Percentiles rank a stretch among this genome's conserved stretches.
Evolutionary conservation across 768 basidiomycete species (phyloP).

Genomic region (Rhodotorula graminis): DNA sequence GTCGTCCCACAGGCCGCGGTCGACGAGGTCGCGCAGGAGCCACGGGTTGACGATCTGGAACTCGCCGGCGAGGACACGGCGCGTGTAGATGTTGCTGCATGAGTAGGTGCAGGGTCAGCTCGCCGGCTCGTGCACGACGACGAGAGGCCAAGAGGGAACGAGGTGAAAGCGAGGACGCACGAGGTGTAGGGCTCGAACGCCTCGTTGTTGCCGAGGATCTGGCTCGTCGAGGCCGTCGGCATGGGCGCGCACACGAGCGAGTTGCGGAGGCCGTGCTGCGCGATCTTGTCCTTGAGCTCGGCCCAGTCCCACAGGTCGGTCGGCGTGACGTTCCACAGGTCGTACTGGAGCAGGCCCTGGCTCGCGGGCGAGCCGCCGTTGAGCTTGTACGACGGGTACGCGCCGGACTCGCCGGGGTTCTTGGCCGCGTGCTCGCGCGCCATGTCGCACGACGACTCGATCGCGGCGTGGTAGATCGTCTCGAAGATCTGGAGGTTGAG

Average conservation of each 20-base stretch:
- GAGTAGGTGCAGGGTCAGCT: neutral
- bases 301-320: slow-evolving; percentile 91
- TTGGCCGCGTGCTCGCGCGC: slow-evolving; percentile 56
- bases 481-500: slow-evolving; percentile 96
- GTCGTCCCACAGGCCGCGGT: slow-evolving; percentile 91
- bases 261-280: slow-evolving; percentile 74
- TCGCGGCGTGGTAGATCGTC: slow-evolving; percentile 93
- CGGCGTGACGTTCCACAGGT: slow-evolving; percentile 90
- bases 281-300: slow-evolving; percentile 76
- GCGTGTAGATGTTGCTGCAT: slow-evolving; percentile 90
- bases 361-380: slow-evolving; percentile 87
- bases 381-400: slow-evolving; percentile 65
- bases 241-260: slow-evolving; percentile 90
- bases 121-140: too few relatives aligned
- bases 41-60: slow-evolving; percentile 99
- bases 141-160: neutral
- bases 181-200: slow-evolving; percentile 99
- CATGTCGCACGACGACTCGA: slow-evolving; percentile 78
- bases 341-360: slow-evolving; percentile 82
- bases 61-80: slow-evolving; percentile 97
- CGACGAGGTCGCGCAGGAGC: slow-evolving; percentile 96
- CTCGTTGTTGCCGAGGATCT: slow-evolving; percentile 96
- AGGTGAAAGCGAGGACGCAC: slow-evolving; percentile 51
- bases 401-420: slow-evolving; percentile 38
- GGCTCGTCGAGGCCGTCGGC: slow-evolving; percentile 97